Base-by-base conservation (phyloP, 163 green algal species). In the Chloroidium sp. region DNA sequence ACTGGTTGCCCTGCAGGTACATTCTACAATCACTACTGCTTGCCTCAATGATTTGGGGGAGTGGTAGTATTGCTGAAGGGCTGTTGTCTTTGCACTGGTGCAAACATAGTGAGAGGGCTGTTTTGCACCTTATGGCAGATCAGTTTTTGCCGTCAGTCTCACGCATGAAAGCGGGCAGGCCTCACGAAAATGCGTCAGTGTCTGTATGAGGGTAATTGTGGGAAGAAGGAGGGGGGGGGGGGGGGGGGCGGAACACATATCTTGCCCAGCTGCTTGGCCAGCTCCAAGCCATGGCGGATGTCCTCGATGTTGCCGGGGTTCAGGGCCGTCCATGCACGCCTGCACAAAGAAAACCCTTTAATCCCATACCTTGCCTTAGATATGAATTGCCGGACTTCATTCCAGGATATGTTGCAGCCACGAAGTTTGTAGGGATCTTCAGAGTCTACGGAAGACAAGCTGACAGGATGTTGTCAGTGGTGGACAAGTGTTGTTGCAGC, bases 201-300 rank as follows among this genome's bases (percentile, higher is more conserved):
- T 74, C 36, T 36, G 36, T 36, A 36, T 36, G 36, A 36, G 36
- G 36, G 36, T 36, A 36, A 36, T 36, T 36, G 36, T 36, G 36
- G 36, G 36, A 36, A 36, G 36, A 36, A 36, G 36, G 36, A 36
- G 36, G 36, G 36, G 36, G 36, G 36, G 36, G 36, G 36, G 36
- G 36, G 36, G 36, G 36, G 36, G 36, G n/a, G n/a, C 36, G 36
- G 36, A 36, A 36, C 77, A 80, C 4, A 3, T n/a, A 4, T 74
- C 1, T 57, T 62, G 14, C 61, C 77, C 77, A 92, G 82, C 82
- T 85, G 84, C 80, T 90, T 91, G 2, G 85, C 67, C 87, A 75
- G 81, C 1, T 91, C 89, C 62, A 92, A 72, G 8, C 89, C 89
- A 3, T 79, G 62, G 59, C 76, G 77, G 62, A 92, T 83, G 82